Conservation (phyloP, 2,329 filamentous ascomycete species). For the Ustulina deusta region DNA sequence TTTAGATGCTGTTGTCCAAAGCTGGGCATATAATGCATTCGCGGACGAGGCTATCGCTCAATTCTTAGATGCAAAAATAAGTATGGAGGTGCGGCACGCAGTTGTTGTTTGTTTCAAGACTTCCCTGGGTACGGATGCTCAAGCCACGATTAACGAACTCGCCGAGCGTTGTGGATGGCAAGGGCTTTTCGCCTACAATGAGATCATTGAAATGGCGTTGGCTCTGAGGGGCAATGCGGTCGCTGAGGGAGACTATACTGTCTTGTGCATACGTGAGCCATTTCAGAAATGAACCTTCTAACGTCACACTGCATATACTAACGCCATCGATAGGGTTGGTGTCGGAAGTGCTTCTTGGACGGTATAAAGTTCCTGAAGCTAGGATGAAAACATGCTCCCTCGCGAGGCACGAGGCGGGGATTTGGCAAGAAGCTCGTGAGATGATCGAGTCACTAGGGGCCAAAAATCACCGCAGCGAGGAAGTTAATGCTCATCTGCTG, state of each 20-base stretch:
- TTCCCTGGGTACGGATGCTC: slow-evolving; percentile 23
- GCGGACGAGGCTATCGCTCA: slow-evolving; percentile 28
- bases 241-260: slow-evolving; percentile 47
- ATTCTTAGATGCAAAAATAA: slow-evolving; percentile 30
- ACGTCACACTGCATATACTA: background rate
- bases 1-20: slow-evolving; percentile 39
- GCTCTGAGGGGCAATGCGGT: slow-evolving; percentile 43
- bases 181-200: slow-evolving; percentile 46
- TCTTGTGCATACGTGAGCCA: slow-evolving; percentile 48
- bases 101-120: slow-evolving; percentile 36
- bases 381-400: slow-evolving; percentile 37
- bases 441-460: slow-evolving; percentile 22
- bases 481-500: slow-evolving; percentile 43
- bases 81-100: slow-evolving; percentile 27
- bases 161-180: slow-evolving; percentile 49
- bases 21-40: slow-evolving; percentile 42
- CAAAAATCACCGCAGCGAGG: slow-evolving; percentile 37
- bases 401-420: slow-evolving; percentile 41
- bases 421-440: slow-evolving; percentile 43
- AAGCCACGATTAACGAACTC: slow-evolving; percentile 40
- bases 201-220: slow-evolving; percentile 42
- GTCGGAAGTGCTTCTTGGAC: slow-evolving; percentile 45
- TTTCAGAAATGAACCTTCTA: too few relatives aligned
- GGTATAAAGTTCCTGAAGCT: slow-evolving; percentile 42
- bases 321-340: slow-evolving; percentile 40